Base-by-base conservation (phyloP, 352 stramenopile genomes). In the Phytophthora colocasiae region DNA sequence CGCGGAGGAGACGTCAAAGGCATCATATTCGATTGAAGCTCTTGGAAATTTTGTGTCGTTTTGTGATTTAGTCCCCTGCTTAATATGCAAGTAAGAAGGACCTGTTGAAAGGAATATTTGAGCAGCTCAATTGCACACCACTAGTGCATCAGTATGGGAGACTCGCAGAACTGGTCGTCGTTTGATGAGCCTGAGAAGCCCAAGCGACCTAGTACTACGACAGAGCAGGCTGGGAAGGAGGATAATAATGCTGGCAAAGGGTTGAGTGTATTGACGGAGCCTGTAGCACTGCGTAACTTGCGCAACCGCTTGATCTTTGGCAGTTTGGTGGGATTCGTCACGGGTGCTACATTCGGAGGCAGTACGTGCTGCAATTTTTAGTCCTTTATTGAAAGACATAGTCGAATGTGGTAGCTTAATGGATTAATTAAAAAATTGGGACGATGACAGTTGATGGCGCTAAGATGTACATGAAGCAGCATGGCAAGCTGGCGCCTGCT, bases 131-230 rank as follows among this genome's bases (percentile, higher is more conserved):
- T 62, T 55, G 12, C 32, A 43, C 31, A 15, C 40, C 57, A 63
- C 31, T 66, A 58, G 32, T 50, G 32, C 26, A 47, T 44, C 39
- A 31, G 17, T 52, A 92, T 93, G 85, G 69, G 81, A 40, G 83
- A 91, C 70, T 91, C 83, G 41, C 81, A 93, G 75, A 91, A 91
- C 52, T 94, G 85, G 85, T 89, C 77, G 62, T 87, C 85, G 49
- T 94, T 92, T 75, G 83, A 73, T 11, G 58, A 92, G 29, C 77
- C 80, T n/a, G 66, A 76, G 22, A 51, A 61, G 64, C 56, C 69
- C 36, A 74, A 74, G 39, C 67, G 40, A 19, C 50, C 49, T 8
- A 55, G 22, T n/a, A 47, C 57, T 7, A 52, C 60, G 44, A n/a
- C 34, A 6, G 48, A 74, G 44, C 38, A 73, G 41, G 12, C 15